A percentile compares a stretch with the other conserved stretches of the same genome.
Evolutionary conservation across 2,329 filamentous ascomycete genomes (phyloP).

Genomic region (Aspergillus fumigatus): DNA sequence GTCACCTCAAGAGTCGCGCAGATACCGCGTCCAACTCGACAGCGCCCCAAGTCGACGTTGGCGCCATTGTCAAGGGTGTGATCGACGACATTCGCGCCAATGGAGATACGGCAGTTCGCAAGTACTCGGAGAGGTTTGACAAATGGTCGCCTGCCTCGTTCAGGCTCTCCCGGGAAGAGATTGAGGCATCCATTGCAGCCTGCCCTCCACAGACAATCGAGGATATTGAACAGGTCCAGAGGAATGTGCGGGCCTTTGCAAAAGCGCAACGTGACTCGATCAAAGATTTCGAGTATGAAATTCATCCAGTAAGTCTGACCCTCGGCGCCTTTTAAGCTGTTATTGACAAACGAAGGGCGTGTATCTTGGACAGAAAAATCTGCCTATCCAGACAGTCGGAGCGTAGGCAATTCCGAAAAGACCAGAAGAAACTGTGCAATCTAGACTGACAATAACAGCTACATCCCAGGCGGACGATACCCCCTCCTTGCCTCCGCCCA

Average conservation of each 20-base stretch:
- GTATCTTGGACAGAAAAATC: conserved; percentile 48
- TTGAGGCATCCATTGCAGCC: conserved; percentile 42
- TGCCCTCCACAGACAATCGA: conserved; percentile 47
- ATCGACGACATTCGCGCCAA: conserved; percentile 46
- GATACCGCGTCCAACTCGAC: not conserved
- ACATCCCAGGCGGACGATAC: conserved; percentile 51
- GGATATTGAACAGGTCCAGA: conserved; percentile 51
- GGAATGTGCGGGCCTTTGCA: conserved; percentile 49
- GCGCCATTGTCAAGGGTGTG: conserved; percentile 44
- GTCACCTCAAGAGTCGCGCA: conserved; percentile 3
- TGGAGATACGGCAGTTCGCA: conserved; percentile 47
- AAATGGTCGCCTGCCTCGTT: conserved; percentile 49
- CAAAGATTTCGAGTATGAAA: conserved; percentile 50
- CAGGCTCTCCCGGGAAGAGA: conserved; percentile 44
- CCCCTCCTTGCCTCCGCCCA: conserved; percentile 51
- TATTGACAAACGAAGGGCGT: conserved; percentile 35
- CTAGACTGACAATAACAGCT: conserved; percentile 18
- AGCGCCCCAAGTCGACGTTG: conserved; percentile 19
- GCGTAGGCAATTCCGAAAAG: conserved; percentile 28
- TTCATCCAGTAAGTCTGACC: conserved; percentile 28
- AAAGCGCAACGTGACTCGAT: conserved; percentile 44
- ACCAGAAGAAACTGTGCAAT: no score
- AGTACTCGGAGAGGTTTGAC: conserved; percentile 52
- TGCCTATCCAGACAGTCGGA: conserved; percentile 45
- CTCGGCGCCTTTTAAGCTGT: not conserved